Percentiles rank a stretch among this genome's conserved stretches.
Evolutionary conservation across 306 rosid genomes (phyloP).

Genomic region (Prunus kanzakura): DNA sequence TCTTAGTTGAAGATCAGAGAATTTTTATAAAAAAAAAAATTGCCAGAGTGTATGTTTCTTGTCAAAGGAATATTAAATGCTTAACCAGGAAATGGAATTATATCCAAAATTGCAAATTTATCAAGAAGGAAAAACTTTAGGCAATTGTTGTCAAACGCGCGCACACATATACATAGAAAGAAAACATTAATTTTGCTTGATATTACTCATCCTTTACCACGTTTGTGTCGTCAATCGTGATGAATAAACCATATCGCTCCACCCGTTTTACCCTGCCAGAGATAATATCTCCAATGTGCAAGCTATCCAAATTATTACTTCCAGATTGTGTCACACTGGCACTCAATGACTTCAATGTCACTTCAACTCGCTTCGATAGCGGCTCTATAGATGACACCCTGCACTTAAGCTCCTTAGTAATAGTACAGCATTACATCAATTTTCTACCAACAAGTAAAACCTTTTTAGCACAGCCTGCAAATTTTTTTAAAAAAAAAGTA

Average conservation of each 20-base stretch:
- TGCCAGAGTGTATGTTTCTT: not conserved
- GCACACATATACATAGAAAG: not conserved
- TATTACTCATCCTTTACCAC: conserved; percentile 42
- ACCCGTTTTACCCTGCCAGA: conserved; percentile 79
- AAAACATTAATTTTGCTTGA: not conserved
- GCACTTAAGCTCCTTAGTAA: conserved; percentile 35
- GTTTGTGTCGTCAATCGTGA: conserved; percentile 60
- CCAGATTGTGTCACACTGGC: conserved; percentile 37
- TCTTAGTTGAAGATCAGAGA: not conserved
- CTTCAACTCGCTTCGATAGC: conserved; percentile 82
- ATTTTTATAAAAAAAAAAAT: not conserved
- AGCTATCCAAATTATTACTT: conserved; percentile 45
- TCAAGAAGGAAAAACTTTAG: not conserved
- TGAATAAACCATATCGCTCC: conserved; percentile 85
- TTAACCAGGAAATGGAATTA: not conserved
- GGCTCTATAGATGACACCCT: conserved; percentile 89
- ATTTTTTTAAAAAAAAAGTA: not conserved
- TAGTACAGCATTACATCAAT: conserved; percentile 8
- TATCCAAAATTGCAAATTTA: not conserved
- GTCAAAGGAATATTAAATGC: not conserved
- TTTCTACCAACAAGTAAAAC: conserved; percentile 1
- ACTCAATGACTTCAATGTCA: conserved; percentile 59
- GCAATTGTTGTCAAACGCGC: not conserved
- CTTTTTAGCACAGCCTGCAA: not conserved
- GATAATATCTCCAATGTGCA: conserved; percentile 65